Percentiles rank a stretch among this genome's conserved stretches.
phyloP scores from a whole-genome alignment of 2,329 filamentous ascomycete genomes.

The Aureobasidium musti region DNA sequence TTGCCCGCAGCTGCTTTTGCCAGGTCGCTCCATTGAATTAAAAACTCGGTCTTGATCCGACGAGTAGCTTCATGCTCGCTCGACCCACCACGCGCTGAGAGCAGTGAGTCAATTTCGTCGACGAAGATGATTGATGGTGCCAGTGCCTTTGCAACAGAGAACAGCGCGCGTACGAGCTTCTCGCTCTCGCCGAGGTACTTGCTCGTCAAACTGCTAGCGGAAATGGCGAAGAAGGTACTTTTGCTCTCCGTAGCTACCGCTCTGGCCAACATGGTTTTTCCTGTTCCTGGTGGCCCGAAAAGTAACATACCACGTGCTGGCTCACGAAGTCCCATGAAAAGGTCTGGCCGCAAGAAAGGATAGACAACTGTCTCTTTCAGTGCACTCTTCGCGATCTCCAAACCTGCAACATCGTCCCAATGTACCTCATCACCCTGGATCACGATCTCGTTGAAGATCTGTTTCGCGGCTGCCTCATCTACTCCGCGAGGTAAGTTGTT shows the following conservation, averaged over 20 bases:
- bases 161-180: slow-evolving; percentile 90
- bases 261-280: slow-evolving; percentile 96
- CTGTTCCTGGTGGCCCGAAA: slow-evolving; percentile 95
- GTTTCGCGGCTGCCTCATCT: slow-evolving; percentile 78
- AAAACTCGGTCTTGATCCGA: slow-evolving; percentile 94
- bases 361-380: slow-evolving; percentile 96
- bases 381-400: slow-evolving; percentile 87
- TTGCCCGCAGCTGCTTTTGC: slow-evolving; percentile 88
- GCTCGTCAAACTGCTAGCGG: slow-evolving; percentile 87
- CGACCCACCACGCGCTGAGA: slow-evolving; percentile 78
- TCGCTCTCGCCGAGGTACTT: slow-evolving; percentile 97
- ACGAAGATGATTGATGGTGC: slow-evolving; percentile 98
- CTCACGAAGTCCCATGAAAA: slow-evolving; percentile 94
- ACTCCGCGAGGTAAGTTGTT: slow-evolving; percentile 79
- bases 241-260: slow-evolving; percentile 92
- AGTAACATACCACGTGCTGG: slow-evolving; percentile 93
- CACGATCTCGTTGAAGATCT: slow-evolving; percentile 95
- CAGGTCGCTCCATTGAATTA: slow-evolving; percentile 96
- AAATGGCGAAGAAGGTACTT: slow-evolving; percentile 97
- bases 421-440: slow-evolving; percentile 92
- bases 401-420: slow-evolving; percentile 89
- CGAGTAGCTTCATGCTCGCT: slow-evolving; percentile 91
- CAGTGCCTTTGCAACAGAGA: slow-evolving; percentile 81
- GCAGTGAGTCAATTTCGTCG: slow-evolving; percentile 92
- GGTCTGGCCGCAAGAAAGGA: slow-evolving; percentile 88